Evolutionary conservation across 2,329 filamentous ascomycete genomes (phyloP), one percentile per base, ranked within the genome.

Genomic region (Thyridium curvatum): DNA sequence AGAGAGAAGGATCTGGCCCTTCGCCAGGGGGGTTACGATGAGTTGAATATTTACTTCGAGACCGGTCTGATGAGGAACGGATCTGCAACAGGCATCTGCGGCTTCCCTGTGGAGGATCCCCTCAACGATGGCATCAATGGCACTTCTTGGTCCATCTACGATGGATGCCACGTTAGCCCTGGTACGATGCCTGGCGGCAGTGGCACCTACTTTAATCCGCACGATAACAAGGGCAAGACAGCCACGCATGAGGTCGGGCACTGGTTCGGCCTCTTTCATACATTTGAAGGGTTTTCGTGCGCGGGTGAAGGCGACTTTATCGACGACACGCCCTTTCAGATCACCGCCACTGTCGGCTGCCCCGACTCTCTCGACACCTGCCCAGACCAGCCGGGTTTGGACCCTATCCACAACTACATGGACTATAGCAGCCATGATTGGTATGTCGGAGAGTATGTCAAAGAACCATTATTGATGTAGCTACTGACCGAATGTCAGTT

Each of bases 201-300:
- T 15, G 12, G 39, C 9, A 45, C 50, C 14, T 52, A 52, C 46
- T 59, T 51, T 49, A 60, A 66, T 45, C 50, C 56, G 8, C 6
- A 26, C 21, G 21, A 26, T 10, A 26, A 26, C 21, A 26, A 26
- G 10, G 65, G 65, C 37, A 47, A 57, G 41, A 64, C 60, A 30
- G 52, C 49, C 12, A 58, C 58, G 18, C 63, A 66, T 49, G 65
- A 68, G 51, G 49, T 61, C 15, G 65, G 65, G 5, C 64, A 68
- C 48, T 68, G 63, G 64, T 59, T 68, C 41, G 64, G 64, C 34
- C 54, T 69, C n/a, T 58, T 58, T 46, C 65, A 69, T 46, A 66
- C 64, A 40, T 69, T 68, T 54, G 54, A 65, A 46, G 65, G 60
- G 28, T 58, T 55, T 26, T 26, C 21, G 31, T 66, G 62, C 47